These are phyloP conservation scores for Dendrobium catenatum DNA, from an alignment of 106 monocot species.

Conservation along the genomic window DNA sequence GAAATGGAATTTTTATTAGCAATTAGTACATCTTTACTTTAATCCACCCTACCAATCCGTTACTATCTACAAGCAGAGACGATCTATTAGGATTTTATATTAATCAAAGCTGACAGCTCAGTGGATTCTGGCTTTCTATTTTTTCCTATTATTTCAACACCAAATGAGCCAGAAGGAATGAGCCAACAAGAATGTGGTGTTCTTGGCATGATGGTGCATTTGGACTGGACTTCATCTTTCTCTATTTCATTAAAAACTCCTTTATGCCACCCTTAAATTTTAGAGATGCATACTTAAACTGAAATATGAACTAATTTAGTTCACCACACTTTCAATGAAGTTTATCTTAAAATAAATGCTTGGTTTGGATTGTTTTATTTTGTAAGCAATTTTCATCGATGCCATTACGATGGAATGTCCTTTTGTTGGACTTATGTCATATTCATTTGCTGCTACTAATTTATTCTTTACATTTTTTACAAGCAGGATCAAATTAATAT, in stretches of 20 bases:
- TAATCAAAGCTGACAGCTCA: too few relatives aligned
- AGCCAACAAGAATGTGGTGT: background rate
- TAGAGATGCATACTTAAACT: background rate
- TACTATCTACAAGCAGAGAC: too few relatives aligned
- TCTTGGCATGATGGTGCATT: background rate
- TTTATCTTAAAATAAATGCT: background rate
- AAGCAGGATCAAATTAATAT: conserved; percentile 90
- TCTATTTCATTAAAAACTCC: background rate
- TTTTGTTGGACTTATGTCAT: background rate
- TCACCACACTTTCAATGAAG: background rate
- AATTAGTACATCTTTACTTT: too few relatives aligned
- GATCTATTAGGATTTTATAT: too few relatives aligned
- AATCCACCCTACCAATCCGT: too few relatives aligned
- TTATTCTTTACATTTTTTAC: conserved; percentile 3
- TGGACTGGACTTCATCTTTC: background rate
- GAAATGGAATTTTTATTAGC: too few relatives aligned
- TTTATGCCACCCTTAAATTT: background rate
- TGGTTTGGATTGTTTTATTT: background rate
- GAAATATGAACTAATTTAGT: background rate
- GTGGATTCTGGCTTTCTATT: too few relatives aligned
- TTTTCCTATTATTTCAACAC: too few relatives aligned
- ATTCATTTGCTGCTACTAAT: background rate
- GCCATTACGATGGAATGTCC: background rate
- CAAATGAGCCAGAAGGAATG: too few relatives aligned
- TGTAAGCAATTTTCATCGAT: background rate